Percentiles rank a stretch among this genome's conserved stretches.
Conservation (phyloP, 345 rosid genomes). For the Bruguiera gymnorhiza region DNA sequence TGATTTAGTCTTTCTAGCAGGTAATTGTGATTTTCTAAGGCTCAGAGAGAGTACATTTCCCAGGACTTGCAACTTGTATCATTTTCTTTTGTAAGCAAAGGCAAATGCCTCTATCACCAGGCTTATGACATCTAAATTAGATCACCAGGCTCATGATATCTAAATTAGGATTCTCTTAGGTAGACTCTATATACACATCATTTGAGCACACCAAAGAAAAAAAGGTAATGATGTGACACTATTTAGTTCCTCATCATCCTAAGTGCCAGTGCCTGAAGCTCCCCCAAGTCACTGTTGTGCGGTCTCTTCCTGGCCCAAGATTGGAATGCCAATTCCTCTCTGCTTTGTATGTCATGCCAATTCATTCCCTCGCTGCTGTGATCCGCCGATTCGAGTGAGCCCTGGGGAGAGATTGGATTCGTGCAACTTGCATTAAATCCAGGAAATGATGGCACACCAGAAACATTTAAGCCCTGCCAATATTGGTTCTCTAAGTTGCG, state of each 20-base stretch:
- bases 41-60: neutral
- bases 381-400: slow-evolving; percentile 63
- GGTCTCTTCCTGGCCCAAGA: slow-evolving; percentile 43
- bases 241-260: slow-evolving; percentile 73
- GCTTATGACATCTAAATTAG: neutral
- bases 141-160: neutral
- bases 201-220: neutral
- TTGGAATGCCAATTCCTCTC: slow-evolving; percentile 37
- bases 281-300: slow-evolving; percentile 51
- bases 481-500: slow-evolving; percentile 24
- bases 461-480: slow-evolving; percentile 33
- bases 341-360: slow-evolving; percentile 40
- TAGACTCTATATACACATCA: slow-evolving; percentile 7
- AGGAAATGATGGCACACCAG: slow-evolving; percentile 27
- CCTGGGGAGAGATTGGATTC: slow-evolving; percentile 68
- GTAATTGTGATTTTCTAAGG: neutral
- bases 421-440: slow-evolving; percentile 23
- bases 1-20: neutral
- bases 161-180: slow-evolving; percentile 7
- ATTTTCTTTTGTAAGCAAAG: neutral
- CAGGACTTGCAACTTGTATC: neutral
- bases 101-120: neutral
- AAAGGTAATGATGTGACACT: neutral
- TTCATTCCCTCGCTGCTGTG: slow-evolving; percentile 24
- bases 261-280: slow-evolving; percentile 83